These are phyloP conservation scores for Chlamydomonas sp. DNA, from an alignment of 139 green algal genomes.

Conservation along the genomic window DNA sequence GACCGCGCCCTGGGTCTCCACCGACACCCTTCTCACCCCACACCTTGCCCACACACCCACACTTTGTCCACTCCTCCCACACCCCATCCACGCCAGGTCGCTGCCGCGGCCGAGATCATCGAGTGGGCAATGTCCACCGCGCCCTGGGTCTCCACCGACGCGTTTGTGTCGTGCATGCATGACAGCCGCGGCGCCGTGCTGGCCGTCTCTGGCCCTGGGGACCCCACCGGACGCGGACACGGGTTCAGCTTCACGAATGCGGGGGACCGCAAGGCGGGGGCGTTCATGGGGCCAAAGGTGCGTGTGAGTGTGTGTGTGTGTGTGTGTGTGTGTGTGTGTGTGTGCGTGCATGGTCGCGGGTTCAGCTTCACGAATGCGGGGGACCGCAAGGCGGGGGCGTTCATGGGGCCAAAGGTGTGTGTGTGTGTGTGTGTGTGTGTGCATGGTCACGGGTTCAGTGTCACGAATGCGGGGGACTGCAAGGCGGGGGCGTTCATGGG, in stretches of 20 bases:
- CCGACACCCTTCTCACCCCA: no score
- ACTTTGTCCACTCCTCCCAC: no score
- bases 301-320: no score
- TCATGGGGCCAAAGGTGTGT: no score
- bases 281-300: background rate
- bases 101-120: slow-evolving; percentile 21
- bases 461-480: background rate
- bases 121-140: slow-evolving; percentile 25
- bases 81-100: no score
- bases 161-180: slow-evolving; percentile 16
- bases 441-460: slow-evolving; percentile 2
- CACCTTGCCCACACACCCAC: no score
- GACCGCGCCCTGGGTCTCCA: no score
- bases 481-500: background rate
- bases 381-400: no score
- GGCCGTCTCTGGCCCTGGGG: slow-evolving; percentile 8
- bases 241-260: slow-evolving; percentile 5
- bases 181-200: background rate
- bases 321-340: no score
- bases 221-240: slow-evolving; percentile 21
- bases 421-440: no score
- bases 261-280: background rate
- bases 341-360: no score
- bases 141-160: slow-evolving; percentile 28
- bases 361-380: no score